These are phyloP conservation scores for Trichophyton verrucosum DNA, from an alignment of 2,329 filamentous ascomycete species.

Conservation along the genomic window DNA sequence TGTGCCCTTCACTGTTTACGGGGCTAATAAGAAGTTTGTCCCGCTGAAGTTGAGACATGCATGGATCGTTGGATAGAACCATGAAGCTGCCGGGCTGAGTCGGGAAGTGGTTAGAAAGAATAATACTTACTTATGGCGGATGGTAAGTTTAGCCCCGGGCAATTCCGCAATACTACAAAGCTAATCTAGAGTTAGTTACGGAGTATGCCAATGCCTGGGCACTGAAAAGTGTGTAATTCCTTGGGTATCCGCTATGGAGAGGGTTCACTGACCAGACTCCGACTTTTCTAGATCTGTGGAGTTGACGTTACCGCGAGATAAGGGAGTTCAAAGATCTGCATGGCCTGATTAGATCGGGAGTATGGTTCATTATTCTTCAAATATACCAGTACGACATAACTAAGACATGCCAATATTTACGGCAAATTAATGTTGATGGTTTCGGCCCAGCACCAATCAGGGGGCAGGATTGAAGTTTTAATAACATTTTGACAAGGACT, in stretches of 20 bases:
- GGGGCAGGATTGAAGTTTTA: neutral
- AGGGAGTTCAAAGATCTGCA: constrained; percentile 1
- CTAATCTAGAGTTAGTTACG: too few relatives aligned
- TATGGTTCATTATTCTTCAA: neutral
- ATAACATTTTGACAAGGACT: constrained; percentile 4
- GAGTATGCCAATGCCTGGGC: neutral
- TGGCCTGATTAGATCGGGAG: constrained; percentile 4
- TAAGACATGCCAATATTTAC: too few relatives aligned
- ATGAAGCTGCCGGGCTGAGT: neutral
- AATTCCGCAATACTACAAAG: too few relatives aligned
- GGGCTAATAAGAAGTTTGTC: constrained; percentile 4
- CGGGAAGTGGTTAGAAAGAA: constrained; percentile 1
- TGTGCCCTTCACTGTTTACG: constrained; percentile 7
- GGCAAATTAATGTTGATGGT: too few relatives aligned
- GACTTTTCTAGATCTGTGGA: constrained; percentile 3
- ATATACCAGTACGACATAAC: too few relatives aligned
- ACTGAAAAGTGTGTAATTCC: constrained; percentile 1
- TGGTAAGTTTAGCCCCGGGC: neutral
- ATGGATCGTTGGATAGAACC: constrained; percentile 5
- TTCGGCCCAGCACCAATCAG: neutral
- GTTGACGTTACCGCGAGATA: constrained; percentile 7
- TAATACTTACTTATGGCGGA: neutral
- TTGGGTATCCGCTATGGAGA: constrained; percentile 8
- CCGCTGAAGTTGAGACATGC: constrained; percentile 1
- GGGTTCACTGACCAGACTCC: neutral